Percentiles rank a stretch among this genome's conserved stretches.
Conservation (phyloP, 192 early-diverging fungal genomes). For the Helicostylum pulchrum region DNA sequence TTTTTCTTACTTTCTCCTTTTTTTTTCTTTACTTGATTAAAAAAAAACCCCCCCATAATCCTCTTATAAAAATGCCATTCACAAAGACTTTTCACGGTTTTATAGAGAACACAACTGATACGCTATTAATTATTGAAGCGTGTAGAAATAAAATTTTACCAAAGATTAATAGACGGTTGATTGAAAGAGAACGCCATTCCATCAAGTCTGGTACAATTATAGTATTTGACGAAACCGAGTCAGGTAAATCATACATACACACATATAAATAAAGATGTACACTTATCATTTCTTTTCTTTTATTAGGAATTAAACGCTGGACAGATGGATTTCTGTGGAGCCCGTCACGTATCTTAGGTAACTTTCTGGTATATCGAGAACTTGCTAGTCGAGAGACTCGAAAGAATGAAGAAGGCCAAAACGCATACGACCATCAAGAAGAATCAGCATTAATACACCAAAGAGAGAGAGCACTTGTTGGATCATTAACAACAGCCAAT, state of each 20-base stretch:
- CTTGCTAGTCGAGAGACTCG: slow-evolving; percentile 23
- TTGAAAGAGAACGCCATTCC: slow-evolving; percentile 27
- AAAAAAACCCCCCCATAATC: slow-evolving; percentile 9
- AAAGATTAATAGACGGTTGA: slow-evolving; percentile 27
- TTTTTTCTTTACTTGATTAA: background rate
- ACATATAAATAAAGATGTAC: background rate
- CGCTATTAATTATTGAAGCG: slow-evolving; percentile 32
- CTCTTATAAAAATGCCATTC: slow-evolving; percentile 19
- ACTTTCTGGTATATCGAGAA: slow-evolving; percentile 67
- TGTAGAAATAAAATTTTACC: slow-evolving; percentile 24
- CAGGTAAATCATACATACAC: no score
- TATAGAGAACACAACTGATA: slow-evolving; percentile 29
- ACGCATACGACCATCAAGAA: background rate
- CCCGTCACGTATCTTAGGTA: slow-evolving; percentile 64
- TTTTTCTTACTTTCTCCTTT: slow-evolving; percentile 8
- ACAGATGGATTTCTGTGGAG: slow-evolving; percentile 68
- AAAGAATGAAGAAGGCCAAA: background rate
- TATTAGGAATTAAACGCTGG: slow-evolving; percentile 66
- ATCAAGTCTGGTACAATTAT: slow-evolving; percentile 30
- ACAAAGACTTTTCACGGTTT: slow-evolving; percentile 31
- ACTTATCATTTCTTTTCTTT: no score
- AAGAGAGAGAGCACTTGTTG: slow-evolving; percentile 28
- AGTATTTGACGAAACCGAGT: slow-evolving; percentile 32
- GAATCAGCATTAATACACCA: slow-evolving; percentile 2
- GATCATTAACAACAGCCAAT: slow-evolving; percentile 23